Evolutionary conservation across 2,329 filamentous ascomycete species (phyloP), one percentile per base, ranked within the genome.

Genomic region (Fusarium metavorans): DNA sequence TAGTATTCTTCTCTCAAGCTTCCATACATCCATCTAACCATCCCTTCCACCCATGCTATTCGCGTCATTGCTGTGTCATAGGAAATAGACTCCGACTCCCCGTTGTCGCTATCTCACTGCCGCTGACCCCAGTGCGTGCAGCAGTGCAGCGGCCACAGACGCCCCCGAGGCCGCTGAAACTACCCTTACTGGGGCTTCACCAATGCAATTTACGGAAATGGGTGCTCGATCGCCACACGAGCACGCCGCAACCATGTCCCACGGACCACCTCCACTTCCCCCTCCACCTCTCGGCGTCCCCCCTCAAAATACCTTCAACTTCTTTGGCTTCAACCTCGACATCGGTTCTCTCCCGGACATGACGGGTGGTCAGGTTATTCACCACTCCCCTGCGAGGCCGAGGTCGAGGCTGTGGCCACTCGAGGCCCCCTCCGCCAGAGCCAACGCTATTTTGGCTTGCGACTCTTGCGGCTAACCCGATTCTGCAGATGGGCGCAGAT

Each of bases 271-370:
- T 75, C 82, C 80, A 70, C 80, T 81, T 74, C 81, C 80, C 52
- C 81, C 80, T 70, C 77, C 78, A 74, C 80, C 79, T 70, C 71
- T 63, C 58, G 73, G 76, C 60, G 27, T 59, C 37, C 67, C 70
- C 75, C 73, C 52, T 62, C 56, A 34, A 62, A 74, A 74, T 60
- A 75, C 68, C 73, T 75, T 66, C 76, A 83, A 80, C 77, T 78
- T 83, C 58, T 84, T 82, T 71, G 79, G 79, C 75, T 85, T 83
- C 75, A 77, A 80, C 68, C 64, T 81, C 63, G 78, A 81, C 68
- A 72, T 81, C 43, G 70, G 76, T 67, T 72, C 75, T 63, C 72
- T 81, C 64, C 71, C 74, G 30, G 79, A 80, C 70, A 71, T 81
- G 73, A 77, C 67, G 32, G 71, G 70, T 70, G 64, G 65, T 65